A percentile compares a stretch with the other conserved stretches of the same genome.
Conservation (phyloP, 768 basidiomycete genomes). For the Phaeolepiota aurea region DNA sequence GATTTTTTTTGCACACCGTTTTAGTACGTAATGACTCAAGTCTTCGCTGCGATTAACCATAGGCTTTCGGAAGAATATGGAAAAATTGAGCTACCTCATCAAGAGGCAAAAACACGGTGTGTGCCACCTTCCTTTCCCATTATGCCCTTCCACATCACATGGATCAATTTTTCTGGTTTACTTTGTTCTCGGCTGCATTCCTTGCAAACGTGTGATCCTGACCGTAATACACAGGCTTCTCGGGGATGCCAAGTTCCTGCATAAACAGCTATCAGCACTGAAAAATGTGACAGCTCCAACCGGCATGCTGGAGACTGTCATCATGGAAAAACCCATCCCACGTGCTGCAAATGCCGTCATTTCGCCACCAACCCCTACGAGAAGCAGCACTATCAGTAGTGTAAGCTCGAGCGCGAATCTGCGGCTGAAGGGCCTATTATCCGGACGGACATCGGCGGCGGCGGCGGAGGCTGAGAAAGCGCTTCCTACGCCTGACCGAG, state of each 20-base stretch:
- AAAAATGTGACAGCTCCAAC: conserved; percentile 68
- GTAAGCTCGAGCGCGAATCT: conserved; percentile 28
- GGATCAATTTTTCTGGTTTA: not conserved
- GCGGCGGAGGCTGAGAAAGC: conserved; percentile 27
- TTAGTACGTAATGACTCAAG: conserved; percentile 91
- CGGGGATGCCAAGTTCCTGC: conserved; percentile 70
- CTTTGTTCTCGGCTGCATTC: not conserved
- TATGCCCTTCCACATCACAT: too few species aligned
- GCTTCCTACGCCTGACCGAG: conserved; percentile 18
- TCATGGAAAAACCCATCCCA: conserved; percentile 68
- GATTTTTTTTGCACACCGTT: conserved; percentile 7
- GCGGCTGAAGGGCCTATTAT: conserved; percentile 36
- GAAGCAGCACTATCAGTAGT: conserved; percentile 25
- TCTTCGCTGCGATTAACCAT: conserved; percentile 89
- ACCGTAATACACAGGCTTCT: conserved; percentile 60
- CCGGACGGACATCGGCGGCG: conserved; percentile 20
- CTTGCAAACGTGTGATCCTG: conserved; percentile 6
- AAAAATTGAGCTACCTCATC: conserved; percentile 72
- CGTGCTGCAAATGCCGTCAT: conserved; percentile 16
- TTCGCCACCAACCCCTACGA: conserved; percentile 16
- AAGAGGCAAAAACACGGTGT: conserved; percentile 81
- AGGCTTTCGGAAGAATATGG: conserved; percentile 82
- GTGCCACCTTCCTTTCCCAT: too few species aligned
- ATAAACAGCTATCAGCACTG: conserved; percentile 65
- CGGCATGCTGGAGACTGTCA: conserved; percentile 77